Evolutionary conservation across 306 rosid genomes (phyloP), one percentile per base, ranked within the genome.

Genomic region (Corylus americana): DNA sequence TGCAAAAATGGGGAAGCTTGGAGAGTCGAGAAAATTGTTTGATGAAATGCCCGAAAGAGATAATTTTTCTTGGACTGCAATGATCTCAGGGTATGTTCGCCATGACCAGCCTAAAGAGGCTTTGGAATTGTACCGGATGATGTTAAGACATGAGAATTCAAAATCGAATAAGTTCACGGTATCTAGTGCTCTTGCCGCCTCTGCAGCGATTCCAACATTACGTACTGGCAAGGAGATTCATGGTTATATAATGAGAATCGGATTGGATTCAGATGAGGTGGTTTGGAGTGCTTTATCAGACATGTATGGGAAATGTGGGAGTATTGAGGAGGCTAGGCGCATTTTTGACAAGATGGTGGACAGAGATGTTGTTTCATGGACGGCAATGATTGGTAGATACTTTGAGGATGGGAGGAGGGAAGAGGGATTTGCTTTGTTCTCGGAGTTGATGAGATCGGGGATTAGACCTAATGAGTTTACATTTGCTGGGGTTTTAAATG

Each of bases 261-360:
- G 85, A 20, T 87, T 87, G 75, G 80, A 86, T 49, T 88, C 77
- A n/a, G 94, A 92, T 70, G 84, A 84, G 85, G 93, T 86, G 22
- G 90, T 92, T 79, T 86, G 88, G 94, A 88, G 90, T 86, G 88
- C 94, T 37, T 83, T 88, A 70, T 82, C 85, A 61, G 90, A 87
- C 74, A 71, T 90, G 84, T 86, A 87, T 80, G 93, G 91, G 11
- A 92, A 92, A 80, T 90, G 93, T 84, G 91, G 91, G 81, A 87
- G 93, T 75, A 59, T 87, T 80, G 76, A 86, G 75, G 93, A 87
- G 78, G 92, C 89, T 57, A 84, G 85, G 86, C 50, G 73, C 77
- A 84, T 90, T 80, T 89, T 92, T 76, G 74, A 85, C 66, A 89
- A 80, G 87, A 85, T 88, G 83, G 87, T 12, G 17, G 71, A 77